phyloP scores from a whole-genome alignment of 208 protist species.

The Acanthamoeba royreba region DNA sequence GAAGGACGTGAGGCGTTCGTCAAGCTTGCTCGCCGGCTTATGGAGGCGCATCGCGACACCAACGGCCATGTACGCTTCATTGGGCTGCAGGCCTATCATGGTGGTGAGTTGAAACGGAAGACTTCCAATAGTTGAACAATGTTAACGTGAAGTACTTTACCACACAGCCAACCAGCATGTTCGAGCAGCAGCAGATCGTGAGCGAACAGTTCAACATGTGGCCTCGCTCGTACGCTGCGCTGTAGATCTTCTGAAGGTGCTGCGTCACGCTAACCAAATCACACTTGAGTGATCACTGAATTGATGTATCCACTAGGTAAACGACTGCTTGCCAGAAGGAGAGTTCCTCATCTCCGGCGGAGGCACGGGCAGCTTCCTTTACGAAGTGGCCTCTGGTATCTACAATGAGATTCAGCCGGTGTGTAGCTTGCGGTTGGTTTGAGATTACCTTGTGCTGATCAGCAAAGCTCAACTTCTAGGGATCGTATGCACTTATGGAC shows the following conservation, averaged over 20 bases:
- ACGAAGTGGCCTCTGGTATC: not conserved
- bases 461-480: not conserved
- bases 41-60: not conserved
- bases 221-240: not conserved
- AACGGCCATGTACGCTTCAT: not conserved
- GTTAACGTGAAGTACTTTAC: not conserved
- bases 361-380: not conserved
- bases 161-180: not conserved
- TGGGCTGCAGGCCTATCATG: not conserved
- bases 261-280: not conserved
- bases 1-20: not conserved
- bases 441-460: too few species aligned
- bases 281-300: too few species aligned
- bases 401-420: not conserved
- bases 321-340: not conserved
- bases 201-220: not conserved
- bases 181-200: not conserved
- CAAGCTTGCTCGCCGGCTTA: not conserved
- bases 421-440: too few species aligned
- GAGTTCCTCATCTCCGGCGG: not conserved
- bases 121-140: not conserved
- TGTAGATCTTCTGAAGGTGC: not conserved
- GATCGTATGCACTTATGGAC: not conserved
- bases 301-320: not conserved
- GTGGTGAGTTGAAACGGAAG: not conserved